A percentile compares a stretch with the other conserved stretches of the same genome.
These are phyloP conservation scores for Eucalyptus cloeziana DNA, from an alignment of 345 rosid species.

Conservation along the genomic window DNA sequence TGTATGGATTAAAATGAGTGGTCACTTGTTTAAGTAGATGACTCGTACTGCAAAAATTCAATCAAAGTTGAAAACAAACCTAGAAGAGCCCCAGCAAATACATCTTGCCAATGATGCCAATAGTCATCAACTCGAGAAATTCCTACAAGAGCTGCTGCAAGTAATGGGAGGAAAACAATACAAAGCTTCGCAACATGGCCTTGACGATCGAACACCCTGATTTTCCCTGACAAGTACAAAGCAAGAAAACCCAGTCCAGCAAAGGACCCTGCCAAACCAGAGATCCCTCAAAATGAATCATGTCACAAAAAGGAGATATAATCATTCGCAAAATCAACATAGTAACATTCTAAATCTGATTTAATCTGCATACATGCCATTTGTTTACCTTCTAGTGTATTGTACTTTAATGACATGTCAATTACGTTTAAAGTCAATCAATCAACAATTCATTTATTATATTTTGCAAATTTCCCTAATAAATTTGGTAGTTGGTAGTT, in stretches of 20 bases:
- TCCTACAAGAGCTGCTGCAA: conserved; percentile 71
- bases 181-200: conserved; percentile 96
- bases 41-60: neutral
- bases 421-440: neutral
- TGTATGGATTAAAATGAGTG: neutral
- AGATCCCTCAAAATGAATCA: neutral
- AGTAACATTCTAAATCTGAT: neutral
- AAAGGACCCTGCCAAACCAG: conserved; percentile 66
- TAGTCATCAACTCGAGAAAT: conserved; percentile 92
- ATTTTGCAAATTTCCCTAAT: neutral
- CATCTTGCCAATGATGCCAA: conserved; percentile 99
- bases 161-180: conserved; percentile 56
- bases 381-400: neutral
- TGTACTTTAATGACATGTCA: neutral
- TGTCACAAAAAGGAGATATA: neutral
- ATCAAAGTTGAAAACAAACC: conserved; percentile 16
- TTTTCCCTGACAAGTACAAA: conserved; percentile 67
- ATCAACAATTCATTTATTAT: neutral
- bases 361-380: neutral
- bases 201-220: conserved; percentile 60
- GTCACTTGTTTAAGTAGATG: neutral
- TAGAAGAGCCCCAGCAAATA: conserved; percentile 75
- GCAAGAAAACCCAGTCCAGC: conserved; percentile 79
- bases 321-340: neutral
- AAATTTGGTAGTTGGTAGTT: neutral